Percentiles rank a stretch among this genome's conserved stretches.
Conservation (phyloP, 306 rosid genomes). For the Malus orientalis region DNA sequence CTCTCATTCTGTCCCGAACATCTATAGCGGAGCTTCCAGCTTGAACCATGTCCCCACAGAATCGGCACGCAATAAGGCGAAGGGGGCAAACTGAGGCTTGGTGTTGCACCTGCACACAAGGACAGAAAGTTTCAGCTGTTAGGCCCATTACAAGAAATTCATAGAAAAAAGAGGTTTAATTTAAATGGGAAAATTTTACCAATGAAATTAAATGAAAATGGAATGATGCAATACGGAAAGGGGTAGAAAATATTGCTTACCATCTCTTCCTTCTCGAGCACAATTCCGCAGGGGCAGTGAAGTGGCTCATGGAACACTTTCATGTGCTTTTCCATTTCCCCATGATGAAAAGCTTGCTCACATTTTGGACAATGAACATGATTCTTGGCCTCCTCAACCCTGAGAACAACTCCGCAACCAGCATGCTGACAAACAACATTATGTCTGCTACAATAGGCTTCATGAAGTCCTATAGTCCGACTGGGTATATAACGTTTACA, state of each 20-base stretch:
- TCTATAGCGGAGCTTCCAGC: slow-evolving; percentile 79
- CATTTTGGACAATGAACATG: slow-evolving; percentile 83
- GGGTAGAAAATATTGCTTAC: slow-evolving; percentile 28
- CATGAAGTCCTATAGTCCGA: slow-evolving; percentile 78
- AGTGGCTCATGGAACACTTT: slow-evolving; percentile 91
- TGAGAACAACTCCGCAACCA: slow-evolving; percentile 82
- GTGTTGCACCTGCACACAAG: slow-evolving; percentile 61
- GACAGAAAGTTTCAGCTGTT: background rate
- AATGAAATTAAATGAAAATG: background rate
- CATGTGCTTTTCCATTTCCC: slow-evolving; percentile 80
- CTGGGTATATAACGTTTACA: slow-evolving; percentile 79
- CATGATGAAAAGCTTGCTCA: slow-evolving; percentile 78
- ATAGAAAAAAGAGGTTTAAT: background rate
- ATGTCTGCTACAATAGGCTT: slow-evolving; percentile 89
- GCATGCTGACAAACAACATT: slow-evolving; percentile 60
- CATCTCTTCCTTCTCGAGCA: slow-evolving; percentile 90
- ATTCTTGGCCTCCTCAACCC: slow-evolving; percentile 75
- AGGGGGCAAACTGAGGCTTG: slow-evolving; percentile 67
- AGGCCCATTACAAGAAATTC: background rate
- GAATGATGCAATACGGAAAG: background rate
- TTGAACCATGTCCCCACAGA: slow-evolving; percentile 97
- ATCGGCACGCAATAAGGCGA: slow-evolving; percentile 69
- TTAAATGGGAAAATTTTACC: background rate
- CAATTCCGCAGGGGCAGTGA: slow-evolving; percentile 70
- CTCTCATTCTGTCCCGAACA: slow-evolving; percentile 73